Evolutionary conservation across 2,329 filamentous ascomycete species (phyloP).

Genomic region (Ceratocystis destructans): DNA sequence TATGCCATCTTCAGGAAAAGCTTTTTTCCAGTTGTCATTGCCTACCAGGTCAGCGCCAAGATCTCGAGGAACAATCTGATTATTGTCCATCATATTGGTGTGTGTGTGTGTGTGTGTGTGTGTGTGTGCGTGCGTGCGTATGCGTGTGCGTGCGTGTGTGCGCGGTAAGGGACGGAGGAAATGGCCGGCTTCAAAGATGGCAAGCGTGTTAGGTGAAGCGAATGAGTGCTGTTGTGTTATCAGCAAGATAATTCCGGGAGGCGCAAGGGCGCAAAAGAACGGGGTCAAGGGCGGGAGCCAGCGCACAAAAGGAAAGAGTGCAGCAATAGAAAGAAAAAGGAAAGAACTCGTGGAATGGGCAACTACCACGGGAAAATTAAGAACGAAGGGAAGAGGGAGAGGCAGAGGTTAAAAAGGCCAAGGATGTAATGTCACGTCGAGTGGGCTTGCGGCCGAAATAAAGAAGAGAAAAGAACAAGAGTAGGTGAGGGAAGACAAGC

Average conservation of each 20-base stretch:
- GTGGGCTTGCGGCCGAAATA: background rate
- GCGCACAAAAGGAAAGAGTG: background rate
- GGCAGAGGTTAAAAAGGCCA: background rate
- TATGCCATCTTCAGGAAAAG: constrained; percentile 21
- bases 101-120: background rate
- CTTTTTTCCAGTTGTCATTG: constrained; percentile 1
- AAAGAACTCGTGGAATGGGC: background rate
- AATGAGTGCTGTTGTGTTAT: background rate
- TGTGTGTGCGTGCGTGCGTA: background rate
- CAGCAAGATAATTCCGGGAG: background rate
- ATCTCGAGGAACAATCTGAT: constrained; percentile 10
- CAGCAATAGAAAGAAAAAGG: background rate
- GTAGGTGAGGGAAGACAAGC: background rate
- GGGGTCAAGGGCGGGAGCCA: background rate
- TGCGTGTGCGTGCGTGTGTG: background rate
- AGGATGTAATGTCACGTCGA: background rate
- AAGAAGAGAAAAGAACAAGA: constrained; percentile 1
- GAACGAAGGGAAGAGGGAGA: background rate
- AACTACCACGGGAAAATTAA: background rate
- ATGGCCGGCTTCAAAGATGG: background rate
- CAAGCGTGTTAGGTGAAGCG: background rate
- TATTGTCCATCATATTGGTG: background rate
- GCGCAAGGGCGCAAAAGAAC: constrained; percentile 4
- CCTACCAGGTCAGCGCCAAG: background rate
- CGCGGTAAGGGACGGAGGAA: background rate